phyloP scores from a whole-genome alignment of 2,329 filamentous ascomycete species.

The Ceratocystis cacaofunesta region DNA sequence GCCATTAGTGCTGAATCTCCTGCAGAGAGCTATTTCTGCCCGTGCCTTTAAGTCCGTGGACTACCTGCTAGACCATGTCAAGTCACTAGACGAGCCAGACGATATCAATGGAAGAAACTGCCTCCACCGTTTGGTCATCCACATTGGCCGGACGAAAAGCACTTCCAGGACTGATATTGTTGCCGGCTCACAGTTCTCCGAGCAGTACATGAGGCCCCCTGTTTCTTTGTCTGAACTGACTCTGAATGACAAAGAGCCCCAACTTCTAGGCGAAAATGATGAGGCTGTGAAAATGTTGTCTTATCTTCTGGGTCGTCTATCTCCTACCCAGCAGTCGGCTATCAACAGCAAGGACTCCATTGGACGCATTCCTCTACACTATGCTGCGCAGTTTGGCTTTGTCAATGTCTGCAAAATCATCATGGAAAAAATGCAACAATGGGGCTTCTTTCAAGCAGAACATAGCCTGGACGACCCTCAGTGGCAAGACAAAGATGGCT shows the following conservation, averaged over 20 bases:
- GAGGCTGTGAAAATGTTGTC: slow-evolving; percentile 55
- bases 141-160: slow-evolving; percentile 64
- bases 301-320: slow-evolving; percentile 52
- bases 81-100: slow-evolving; percentile 66
- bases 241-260: slow-evolving; percentile 51
- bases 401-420: slow-evolving; percentile 78
- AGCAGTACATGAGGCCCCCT: slow-evolving; percentile 58
- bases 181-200: slow-evolving; percentile 14
- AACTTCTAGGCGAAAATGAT: slow-evolving; percentile 53
- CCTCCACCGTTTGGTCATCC: slow-evolving; percentile 81
- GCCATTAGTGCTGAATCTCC: slow-evolving; percentile 58
- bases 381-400: slow-evolving; percentile 88
- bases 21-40: slow-evolving; percentile 62
- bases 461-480: slow-evolving; percentile 72
- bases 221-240: slow-evolving; percentile 26
- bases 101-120: slow-evolving; percentile 92
- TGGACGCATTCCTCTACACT: slow-evolving; percentile 76
- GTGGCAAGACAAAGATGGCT: slow-evolving; percentile 90
- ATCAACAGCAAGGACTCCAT: slow-evolving; percentile 60
- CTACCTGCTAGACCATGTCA: slow-evolving; percentile 53
- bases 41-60: slow-evolving; percentile 54
- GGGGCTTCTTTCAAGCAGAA: slow-evolving; percentile 72
- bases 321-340: slow-evolving; percentile 49
- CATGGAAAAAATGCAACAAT: slow-evolving; percentile 76
- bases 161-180: slow-evolving; percentile 18